A percentile compares a stretch with the other conserved stretches of the same genome.
Conservation (phyloP, 441 rosid species). For the Pelargonium myrrhifolium region DNA sequence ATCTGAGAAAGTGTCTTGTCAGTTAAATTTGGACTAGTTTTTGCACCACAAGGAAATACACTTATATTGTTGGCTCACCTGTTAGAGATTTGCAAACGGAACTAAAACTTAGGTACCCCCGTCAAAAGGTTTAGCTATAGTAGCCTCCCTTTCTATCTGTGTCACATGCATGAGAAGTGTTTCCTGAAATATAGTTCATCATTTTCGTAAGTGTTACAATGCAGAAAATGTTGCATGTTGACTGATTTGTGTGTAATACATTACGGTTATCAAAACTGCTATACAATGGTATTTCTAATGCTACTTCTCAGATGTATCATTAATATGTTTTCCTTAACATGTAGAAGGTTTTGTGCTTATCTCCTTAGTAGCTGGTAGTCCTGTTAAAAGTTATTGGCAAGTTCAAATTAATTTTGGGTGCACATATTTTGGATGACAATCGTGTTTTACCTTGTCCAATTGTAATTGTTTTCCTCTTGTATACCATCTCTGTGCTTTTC, state of each 20-base stretch:
- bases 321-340: not conserved
- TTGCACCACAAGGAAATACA: not conserved
- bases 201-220: not conserved
- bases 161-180: not conserved
- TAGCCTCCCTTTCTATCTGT: not conserved
- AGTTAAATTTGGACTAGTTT: slow-evolving; percentile 4
- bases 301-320: slow-evolving; percentile 1
- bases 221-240: not conserved
- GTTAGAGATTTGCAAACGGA: no score
- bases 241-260: not conserved
- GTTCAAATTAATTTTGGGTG: not conserved
- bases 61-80: not conserved
- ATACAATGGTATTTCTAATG: not conserved
- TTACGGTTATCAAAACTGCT: not conserved
- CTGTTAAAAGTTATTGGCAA: not conserved
- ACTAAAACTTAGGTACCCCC: no score
- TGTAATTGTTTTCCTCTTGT: not conserved
- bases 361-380: not conserved
- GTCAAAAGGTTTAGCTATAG: not conserved
- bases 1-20: not conserved
- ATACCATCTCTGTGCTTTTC: slow-evolving; percentile 7
- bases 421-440: not conserved
- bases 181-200: not conserved
- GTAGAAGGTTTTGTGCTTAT: not conserved
- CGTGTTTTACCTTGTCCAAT: not conserved